phyloP scores from a whole-genome alignment of 2,329 filamentous ascomycete genomes.

The Cercospora zeina region DNA sequence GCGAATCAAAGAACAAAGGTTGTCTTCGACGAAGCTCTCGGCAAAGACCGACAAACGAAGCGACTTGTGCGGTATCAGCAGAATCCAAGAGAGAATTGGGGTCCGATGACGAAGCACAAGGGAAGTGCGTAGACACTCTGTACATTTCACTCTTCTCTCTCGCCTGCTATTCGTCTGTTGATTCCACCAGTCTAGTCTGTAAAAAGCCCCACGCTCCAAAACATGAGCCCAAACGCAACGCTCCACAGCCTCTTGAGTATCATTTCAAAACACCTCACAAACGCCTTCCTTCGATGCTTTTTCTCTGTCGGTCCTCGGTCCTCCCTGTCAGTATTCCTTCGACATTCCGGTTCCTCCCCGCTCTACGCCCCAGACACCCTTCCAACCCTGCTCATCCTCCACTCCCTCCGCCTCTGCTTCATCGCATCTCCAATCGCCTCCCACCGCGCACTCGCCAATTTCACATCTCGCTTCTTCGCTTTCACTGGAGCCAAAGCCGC shows the following conservation, averaged over 20 bases:
- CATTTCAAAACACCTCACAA: not conserved
- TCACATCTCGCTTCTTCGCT: not conserved
- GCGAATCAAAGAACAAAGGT: conserved; percentile 54
- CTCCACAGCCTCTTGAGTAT: not conserved
- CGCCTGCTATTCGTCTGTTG: not conserved
- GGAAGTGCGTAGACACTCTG: conserved; percentile 28
- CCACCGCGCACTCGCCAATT: not conserved
- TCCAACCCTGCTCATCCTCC: not conserved
- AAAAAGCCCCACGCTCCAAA: not conserved
- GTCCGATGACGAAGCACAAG: conserved; percentile 66
- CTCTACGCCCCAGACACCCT: not conserved
- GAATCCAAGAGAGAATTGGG: conserved; percentile 92
- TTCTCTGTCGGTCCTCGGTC: not conserved
- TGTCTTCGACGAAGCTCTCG: conserved; percentile 78
- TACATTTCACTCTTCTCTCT: not conserved
- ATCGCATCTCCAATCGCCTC: conserved; percentile 1
- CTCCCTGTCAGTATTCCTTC: not conserved
- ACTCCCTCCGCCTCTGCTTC: conserved; percentile 6
- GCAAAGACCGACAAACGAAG: conserved; percentile 64
- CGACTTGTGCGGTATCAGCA: conserved; percentile 82
- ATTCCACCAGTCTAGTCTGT: not conserved
- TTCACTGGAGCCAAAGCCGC: not conserved
- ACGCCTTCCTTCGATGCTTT: not conserved
- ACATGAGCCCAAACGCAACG: not conserved
- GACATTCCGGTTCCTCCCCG: not conserved